Conservation (phyloP, 495 filamentous ascomycete genomes). For the Neurospora sp. region DNA sequence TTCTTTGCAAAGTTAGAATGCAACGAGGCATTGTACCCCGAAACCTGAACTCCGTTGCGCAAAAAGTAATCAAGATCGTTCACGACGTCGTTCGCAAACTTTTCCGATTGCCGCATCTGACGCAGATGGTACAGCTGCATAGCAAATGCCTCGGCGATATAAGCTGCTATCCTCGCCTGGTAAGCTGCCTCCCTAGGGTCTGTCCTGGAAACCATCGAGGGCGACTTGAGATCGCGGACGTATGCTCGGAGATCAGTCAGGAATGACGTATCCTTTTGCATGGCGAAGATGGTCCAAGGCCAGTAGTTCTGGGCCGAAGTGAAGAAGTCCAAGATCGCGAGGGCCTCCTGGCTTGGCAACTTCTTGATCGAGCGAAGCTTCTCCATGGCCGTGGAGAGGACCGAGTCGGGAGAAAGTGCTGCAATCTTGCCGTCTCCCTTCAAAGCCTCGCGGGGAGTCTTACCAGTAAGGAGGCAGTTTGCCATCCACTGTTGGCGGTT, state of each 20-base stretch:
- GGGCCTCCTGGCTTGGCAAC: slow-evolving; percentile 47
- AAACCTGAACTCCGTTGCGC: slow-evolving; percentile 59
- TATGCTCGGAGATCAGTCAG: slow-evolving; percentile 58
- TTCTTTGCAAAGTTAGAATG: slow-evolving; percentile 80
- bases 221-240: slow-evolving; percentile 50
- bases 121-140: slow-evolving; percentile 79
- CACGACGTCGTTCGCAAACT: slow-evolving; percentile 56
- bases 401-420: slow-evolving; percentile 43
- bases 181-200: slow-evolving; percentile 41
- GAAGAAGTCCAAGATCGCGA: slow-evolving; percentile 78
- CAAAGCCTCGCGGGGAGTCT: slow-evolving; percentile 63
- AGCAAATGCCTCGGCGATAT: slow-evolving; percentile 78
- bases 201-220: slow-evolving; percentile 34
- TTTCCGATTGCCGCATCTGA: slow-evolving; percentile 54
- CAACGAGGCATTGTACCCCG: slow-evolving; percentile 73
- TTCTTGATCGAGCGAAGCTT: slow-evolving; percentile 57
- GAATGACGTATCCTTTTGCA: slow-evolving; percentile 65
- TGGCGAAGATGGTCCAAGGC: slow-evolving; percentile 76
- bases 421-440: slow-evolving; percentile 42
- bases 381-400: slow-evolving; percentile 68
- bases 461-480: slow-evolving; percentile 82
- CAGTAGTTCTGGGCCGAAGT: slow-evolving; percentile 78
- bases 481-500: slow-evolving; percentile 94
- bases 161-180: slow-evolving; percentile 64
- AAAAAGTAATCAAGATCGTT: slow-evolving; percentile 67